Base-by-base conservation (phyloP, 495 filamentous ascomycete species). In the Penicillium odoratum region DNA sequence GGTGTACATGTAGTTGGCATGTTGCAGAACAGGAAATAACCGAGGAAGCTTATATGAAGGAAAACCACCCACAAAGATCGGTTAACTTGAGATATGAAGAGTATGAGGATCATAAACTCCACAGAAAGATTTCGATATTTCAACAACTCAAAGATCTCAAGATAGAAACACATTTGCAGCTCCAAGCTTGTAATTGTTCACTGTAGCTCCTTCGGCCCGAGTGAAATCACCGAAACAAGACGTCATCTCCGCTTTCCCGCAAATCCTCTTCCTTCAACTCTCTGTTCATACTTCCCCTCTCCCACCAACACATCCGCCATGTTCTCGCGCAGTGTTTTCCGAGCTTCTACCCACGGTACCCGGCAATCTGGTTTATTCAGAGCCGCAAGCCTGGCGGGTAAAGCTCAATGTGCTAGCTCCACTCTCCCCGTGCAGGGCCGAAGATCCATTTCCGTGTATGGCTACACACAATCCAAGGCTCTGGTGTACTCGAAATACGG, bases 391-490 rank as follows among this genome's bases (percentile, higher is more conserved):
- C 50, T 59, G 51, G 48, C 66, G 15, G 42, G 56, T 42, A 56
- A 81, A 84, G 61, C 59, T 59, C 62, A 58, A 55, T 61, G 48
- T 36, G 45, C 43, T 29, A 58, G 48, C 26, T 51, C 55, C 50
- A 31, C 40, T 44, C 15, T 47, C 26, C 43, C 51, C 47, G 10
- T 58, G 15, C 57, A 58, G 10, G 64, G 64, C 43, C 66, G 65
- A 46, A 65, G 74, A 57, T 71, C 64, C 60, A 81, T 89, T 55
- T 88, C 88, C n/a, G 82, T 89, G 21, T 98, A 96, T 69, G 95
- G 95, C 59, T 98, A 98, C 76, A 93, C 89, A n/a, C 94, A 98
- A 75, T 87, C 95, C 55, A 95, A 96, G 78, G 84, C 92, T 0
- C 85, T 99, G 49, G 83, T 92, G 5, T 97, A 95, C 70, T 84